A percentile compares a stretch with the other conserved stretches of the same genome.
Conservation (phyloP, 805 yeast species). For the Zygosaccharomyces kombuchaensis region DNA sequence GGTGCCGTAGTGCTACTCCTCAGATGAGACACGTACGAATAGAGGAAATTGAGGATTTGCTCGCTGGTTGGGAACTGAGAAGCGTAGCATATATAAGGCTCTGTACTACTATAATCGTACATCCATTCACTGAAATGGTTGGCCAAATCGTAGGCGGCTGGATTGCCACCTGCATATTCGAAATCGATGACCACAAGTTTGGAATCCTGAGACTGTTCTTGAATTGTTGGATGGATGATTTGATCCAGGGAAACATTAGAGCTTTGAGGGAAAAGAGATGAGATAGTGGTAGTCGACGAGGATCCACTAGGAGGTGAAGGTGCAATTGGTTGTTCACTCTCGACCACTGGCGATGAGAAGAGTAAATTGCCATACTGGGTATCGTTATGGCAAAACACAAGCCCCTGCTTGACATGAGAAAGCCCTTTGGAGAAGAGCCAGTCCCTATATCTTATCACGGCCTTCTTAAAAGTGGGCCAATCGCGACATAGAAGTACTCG, state of each 20-base stretch:
- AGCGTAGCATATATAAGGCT: constrained; percentile 44
- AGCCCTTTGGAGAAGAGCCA: constrained; percentile 50
- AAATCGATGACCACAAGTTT: constrained; percentile 91
- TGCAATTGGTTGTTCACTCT: constrained; percentile 31
- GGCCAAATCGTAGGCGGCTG: constrained; percentile 84
- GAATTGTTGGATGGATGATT: constrained; percentile 36
- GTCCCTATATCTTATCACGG: constrained; percentile 49
- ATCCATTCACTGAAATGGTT: constrained; percentile 97
- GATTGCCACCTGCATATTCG: constrained; percentile 89
- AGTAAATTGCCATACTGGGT: constrained; percentile 93
- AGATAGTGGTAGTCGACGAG: constrained; percentile 13
- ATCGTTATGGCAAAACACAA: constrained; percentile 91
- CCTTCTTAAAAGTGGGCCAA: constrained; percentile 47
- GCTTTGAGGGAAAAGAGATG: constrained; percentile 29
- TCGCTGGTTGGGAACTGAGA: constrained; percentile 61
- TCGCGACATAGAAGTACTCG: constrained; percentile 38
- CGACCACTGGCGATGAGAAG: constrained; percentile 53
- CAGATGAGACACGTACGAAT: constrained; percentile 70
- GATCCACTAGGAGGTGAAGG: constrained; percentile 15
- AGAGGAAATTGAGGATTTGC: constrained; percentile 66
- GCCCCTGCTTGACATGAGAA: constrained; percentile 40
- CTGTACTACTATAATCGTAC: constrained; percentile 70
- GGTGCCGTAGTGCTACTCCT: constrained; percentile 28
- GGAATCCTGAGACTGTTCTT: constrained; percentile 50
- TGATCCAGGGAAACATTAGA: constrained; percentile 29